Evolutionary conservation across 108 stramenopile species (phyloP).

Genomic region (Chaetoceros tenuissimus): DNA sequence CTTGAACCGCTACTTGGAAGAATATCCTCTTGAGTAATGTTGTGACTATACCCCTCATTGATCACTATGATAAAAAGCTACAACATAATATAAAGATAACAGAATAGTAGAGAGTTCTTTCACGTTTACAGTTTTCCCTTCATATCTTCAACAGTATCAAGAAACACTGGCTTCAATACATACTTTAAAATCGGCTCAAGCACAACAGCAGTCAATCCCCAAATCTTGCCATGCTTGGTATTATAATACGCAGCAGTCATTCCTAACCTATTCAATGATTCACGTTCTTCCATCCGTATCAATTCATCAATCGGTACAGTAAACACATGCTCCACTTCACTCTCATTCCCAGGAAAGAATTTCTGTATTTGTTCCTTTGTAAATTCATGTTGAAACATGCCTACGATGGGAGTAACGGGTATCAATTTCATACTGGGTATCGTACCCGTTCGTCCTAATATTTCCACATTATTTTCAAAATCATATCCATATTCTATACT

Average conservation of each 20-base stretch:
- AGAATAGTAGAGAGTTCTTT: too few species aligned
- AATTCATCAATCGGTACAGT: constrained; percentile 39
- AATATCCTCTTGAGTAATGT: too few species aligned
- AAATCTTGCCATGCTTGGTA: constrained; percentile 41
- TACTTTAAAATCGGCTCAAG: constrained; percentile 53
- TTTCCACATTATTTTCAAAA: constrained; percentile 9
- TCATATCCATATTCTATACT: constrained; percentile 4
- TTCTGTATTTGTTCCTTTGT: constrained; percentile 11
- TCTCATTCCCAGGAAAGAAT: constrained; percentile 51
- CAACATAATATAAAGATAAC: too few species aligned
- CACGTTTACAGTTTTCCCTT: too few species aligned
- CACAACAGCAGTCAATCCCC: constrained; percentile 76
- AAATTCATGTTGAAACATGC: constrained; percentile 40
- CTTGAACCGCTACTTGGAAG: too few species aligned
- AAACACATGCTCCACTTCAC: constrained; percentile 71
- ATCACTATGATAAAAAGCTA: too few species aligned
- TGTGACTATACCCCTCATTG: too few species aligned
- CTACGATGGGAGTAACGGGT: constrained; percentile 72
- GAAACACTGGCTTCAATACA: constrained; percentile 55
- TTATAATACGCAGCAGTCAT: constrained; percentile 41
- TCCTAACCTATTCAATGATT: constrained; percentile 13
- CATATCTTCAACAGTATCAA: constrained; percentile 1
- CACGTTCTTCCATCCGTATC: constrained; percentile 33
- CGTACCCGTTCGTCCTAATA: constrained; percentile 47
- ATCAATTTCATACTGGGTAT: constrained; percentile 50